These are phyloP conservation scores for Aspergillus ibericus DNA, from an alignment of 2,329 filamentous ascomycete genomes.

Conservation along the genomic window DNA sequence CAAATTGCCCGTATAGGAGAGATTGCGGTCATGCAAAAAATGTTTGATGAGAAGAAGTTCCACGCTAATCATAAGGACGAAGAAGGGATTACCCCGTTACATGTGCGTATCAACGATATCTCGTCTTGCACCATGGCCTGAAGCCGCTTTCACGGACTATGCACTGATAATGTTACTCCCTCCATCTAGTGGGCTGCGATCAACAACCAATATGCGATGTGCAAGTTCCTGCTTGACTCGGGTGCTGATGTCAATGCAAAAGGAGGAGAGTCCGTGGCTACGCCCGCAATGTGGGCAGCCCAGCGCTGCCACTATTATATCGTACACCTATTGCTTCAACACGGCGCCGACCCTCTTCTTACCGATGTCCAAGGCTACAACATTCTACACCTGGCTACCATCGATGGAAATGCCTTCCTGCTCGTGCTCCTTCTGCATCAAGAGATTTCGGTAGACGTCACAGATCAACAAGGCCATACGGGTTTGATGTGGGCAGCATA, in stretches of 20 bases:
- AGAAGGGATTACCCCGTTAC: conserved; percentile 92
- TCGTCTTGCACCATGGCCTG: neutral
- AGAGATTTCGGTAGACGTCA: conserved; percentile 88
- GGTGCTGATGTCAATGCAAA: conserved; percentile 93
- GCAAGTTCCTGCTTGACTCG: conserved; percentile 83
- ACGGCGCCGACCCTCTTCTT: conserved; percentile 88
- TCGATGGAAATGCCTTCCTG: conserved; percentile 92
- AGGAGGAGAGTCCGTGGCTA: conserved; percentile 92
- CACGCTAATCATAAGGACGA: conserved; percentile 82
- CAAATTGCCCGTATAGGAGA: conserved; percentile 89
- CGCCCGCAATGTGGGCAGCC: conserved; percentile 93
- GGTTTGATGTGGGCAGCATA: conserved; percentile 98
- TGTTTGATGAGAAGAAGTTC: conserved; percentile 80
- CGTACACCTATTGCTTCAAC: conserved; percentile 84
- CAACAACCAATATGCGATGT: conserved; percentile 97
- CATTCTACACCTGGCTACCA: conserved; percentile 92
- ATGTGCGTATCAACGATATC: conserved; percentile 60
- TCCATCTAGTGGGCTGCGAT: conserved; percentile 86
- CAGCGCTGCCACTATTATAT: conserved; percentile 97
- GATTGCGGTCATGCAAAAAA: conserved; percentile 78
- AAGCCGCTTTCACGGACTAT: neutral
- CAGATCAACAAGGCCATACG: conserved; percentile 88
- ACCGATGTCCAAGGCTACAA: conserved; percentile 97
- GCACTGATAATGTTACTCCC: conserved; percentile 17
- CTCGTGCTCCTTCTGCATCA: conserved; percentile 89